Percentiles rank a stretch among this genome's conserved stretches.
Conservation (phyloP, 805 yeast genomes). For the Cyberlindnera euphorbiiphila region DNA sequence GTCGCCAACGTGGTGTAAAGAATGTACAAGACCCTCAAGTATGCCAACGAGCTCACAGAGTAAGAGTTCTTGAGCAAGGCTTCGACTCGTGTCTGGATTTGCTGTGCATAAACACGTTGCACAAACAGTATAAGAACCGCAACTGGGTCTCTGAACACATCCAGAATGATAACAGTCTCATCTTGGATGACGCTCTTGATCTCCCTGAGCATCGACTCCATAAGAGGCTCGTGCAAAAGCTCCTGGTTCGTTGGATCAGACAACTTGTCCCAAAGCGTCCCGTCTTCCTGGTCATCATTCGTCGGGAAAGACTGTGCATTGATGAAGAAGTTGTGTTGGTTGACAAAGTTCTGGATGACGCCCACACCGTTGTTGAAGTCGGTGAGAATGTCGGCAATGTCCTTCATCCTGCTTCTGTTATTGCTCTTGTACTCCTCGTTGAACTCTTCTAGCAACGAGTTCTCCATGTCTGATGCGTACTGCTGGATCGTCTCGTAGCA, state of each 20-base stretch:
- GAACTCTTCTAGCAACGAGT: constrained; percentile 62
- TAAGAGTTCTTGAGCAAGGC: constrained; percentile 58
- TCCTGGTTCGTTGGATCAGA: constrained; percentile 54
- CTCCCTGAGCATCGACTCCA: constrained; percentile 51
- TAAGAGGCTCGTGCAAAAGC: constrained; percentile 46
- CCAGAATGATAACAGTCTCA: constrained; percentile 69
- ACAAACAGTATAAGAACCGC: constrained; percentile 64
- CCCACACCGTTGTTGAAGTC: constrained; percentile 83
- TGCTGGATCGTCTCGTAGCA: constrained; percentile 50
- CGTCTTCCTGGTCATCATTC: constrained; percentile 36
- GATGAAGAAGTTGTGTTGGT: constrained; percentile 68
- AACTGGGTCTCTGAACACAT: constrained; percentile 69
- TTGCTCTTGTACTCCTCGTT: constrained; percentile 68
- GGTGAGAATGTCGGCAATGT: constrained; percentile 66
- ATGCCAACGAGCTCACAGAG: constrained; percentile 62
- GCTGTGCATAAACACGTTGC: constrained; percentile 73
- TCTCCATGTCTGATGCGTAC: constrained; percentile 76
- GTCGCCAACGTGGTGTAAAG: constrained; percentile 56
- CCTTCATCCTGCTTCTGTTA: constrained; percentile 68
- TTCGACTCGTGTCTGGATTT: constrained; percentile 54
- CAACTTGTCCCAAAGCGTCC: constrained; percentile 53
- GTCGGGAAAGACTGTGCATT: constrained; percentile 27
- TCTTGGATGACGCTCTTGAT: constrained; percentile 56
- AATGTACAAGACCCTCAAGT: constrained; percentile 69
- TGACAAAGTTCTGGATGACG: constrained; percentile 77